Base-by-base conservation (phyloP, 495 filamentous ascomycete species). In the Alectoria sarmentosa region DNA sequence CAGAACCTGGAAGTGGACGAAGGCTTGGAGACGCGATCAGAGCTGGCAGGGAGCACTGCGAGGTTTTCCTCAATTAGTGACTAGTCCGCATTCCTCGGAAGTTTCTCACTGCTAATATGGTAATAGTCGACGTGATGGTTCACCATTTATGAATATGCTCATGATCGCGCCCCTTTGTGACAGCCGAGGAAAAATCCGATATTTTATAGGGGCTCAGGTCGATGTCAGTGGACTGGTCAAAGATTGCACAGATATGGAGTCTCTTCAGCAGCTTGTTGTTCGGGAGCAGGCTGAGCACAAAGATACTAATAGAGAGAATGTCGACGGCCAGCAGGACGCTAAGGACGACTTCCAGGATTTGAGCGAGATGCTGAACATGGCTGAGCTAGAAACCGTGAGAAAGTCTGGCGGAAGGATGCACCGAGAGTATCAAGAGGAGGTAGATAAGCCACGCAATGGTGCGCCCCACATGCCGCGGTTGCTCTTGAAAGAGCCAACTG, bases 61-160 rank as follows among this genome's bases (percentile, higher is more conserved):
- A 91, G 63, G 78, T 86, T 0, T 79, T 90, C 21, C 75, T 90
- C 4, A 89, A 90, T 69, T 90, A 90, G 83, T 85, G 77, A 66
- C 80, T 66, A 34, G 28, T 14, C 54, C 54, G n/a, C 19, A 26
- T 19, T 58, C 36, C 57, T 62, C 58, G 64, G 46, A 34, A 41
- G 30, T 7, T 4, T 17, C 17, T 58, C 39, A 19, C 39, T 58
- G 30, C 62, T 69, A 56, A 73, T 65, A 0, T 21, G 8, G 0
- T n/a, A 26, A 54, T 66, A 85, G 82, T 70, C 79, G 82, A 30
- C 76, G 84, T 48, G 84, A 87, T 68, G 85, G 85, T 14, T 86
- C 83, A n/a, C 85, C 85, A 0, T 88, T 88, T 69, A 83, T 87
- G 78, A 88, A 88, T 59, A 77, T 88, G 23, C 77, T 88, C 15